Percentiles rank a stretch among this genome's conserved stretches.
Conservation (phyloP, 2,329 filamentous ascomycete genomes). For the Microsporum audouinii region DNA sequence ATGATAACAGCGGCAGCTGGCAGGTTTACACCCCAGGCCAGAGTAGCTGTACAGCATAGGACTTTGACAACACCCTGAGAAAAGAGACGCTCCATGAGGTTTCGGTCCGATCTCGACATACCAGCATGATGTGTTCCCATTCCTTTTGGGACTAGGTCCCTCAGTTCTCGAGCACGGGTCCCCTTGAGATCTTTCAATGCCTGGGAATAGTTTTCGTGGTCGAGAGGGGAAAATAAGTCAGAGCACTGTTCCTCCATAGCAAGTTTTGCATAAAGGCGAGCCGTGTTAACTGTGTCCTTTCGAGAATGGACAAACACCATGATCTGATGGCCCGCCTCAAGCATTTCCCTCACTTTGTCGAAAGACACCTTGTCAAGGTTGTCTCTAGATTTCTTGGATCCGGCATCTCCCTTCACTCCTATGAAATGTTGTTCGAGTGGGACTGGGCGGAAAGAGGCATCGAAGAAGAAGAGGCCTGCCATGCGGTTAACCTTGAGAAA, state of each 20-base stretch:
- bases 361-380: conserved; percentile 81
- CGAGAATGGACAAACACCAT: conserved; percentile 99
- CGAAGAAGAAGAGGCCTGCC: conserved; percentile 92
- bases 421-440: conserved; percentile 96
- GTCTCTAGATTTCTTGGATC: conserved; percentile 68
- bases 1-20: conserved; percentile 94
- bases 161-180: conserved; percentile 72
- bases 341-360: conserved; percentile 90
- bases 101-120: conserved; percentile 87
- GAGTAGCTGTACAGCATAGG: conserved; percentile 91
- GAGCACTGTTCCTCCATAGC: conserved; percentile 67
- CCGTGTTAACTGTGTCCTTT: conserved; percentile 83
- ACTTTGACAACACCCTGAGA: conserved; percentile 88
- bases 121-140: conserved; percentile 94
- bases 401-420: conserved; percentile 62
- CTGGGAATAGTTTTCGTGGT: conserved; percentile 66
- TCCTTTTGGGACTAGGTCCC: conserved; percentile 80
- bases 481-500: conserved; percentile 93
- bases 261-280: conserved; percentile 74
- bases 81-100: conserved; percentile 90
- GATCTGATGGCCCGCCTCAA: conserved; percentile 82
- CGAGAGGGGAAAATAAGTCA: conserved; percentile 71
- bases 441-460: conserved; percentile 87
- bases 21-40: conserved; percentile 98
- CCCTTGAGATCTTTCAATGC: conserved; percentile 76